These are phyloP conservation scores for Juglanconis sp. DNA, from an alignment of 2,329 filamentous ascomycete genomes.

Conservation along the genomic window DNA sequence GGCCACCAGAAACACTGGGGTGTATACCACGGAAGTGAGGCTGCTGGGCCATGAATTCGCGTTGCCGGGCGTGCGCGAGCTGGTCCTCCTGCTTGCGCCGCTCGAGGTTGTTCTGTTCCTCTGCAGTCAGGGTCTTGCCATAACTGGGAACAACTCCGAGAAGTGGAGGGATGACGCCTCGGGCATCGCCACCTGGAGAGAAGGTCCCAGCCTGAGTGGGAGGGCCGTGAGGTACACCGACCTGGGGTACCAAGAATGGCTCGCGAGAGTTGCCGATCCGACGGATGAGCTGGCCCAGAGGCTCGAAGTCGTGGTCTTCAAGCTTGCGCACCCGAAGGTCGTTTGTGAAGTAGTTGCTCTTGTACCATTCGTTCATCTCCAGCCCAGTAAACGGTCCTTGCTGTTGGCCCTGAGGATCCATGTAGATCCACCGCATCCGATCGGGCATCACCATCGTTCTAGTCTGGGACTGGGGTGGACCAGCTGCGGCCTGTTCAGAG, in stretches of 20 bases:
- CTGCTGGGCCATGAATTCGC: constrained; percentile 86
- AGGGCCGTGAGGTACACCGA: constrained; percentile 87
- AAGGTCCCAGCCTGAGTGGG: constrained; percentile 52
- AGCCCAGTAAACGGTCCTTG: constrained; percentile 95
- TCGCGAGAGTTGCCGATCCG: constrained; percentile 96
- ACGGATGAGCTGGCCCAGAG: constrained; percentile 87
- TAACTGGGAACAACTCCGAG: constrained; percentile 94
- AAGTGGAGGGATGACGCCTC: constrained; percentile 79
- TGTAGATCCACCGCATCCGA: constrained; percentile 97
- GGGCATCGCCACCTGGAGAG: constrained; percentile 43
- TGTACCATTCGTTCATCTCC: constrained; percentile 99
- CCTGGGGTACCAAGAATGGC: constrained; percentile 95
- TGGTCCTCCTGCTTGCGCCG: constrained; percentile 97
- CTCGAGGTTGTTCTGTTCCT: constrained; percentile 96
- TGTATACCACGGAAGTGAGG: constrained; percentile 74
- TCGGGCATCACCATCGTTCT: constrained; percentile 99
- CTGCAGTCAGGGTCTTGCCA: constrained; percentile 90
- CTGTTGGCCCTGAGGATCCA: constrained; percentile 86
- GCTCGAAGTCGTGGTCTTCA: constrained; percentile 92
- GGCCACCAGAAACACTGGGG: constrained; percentile 41
- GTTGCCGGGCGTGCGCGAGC: constrained; percentile 91
- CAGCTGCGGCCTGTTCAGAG: constrained; percentile 34
- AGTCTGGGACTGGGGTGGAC: constrained; percentile 64
- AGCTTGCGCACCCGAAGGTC: constrained; percentile 93
- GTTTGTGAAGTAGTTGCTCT: constrained; percentile 94